Conservation (phyloP, 1,139 yeast genomes). For the Wickerhamomyces sp. region DNA sequence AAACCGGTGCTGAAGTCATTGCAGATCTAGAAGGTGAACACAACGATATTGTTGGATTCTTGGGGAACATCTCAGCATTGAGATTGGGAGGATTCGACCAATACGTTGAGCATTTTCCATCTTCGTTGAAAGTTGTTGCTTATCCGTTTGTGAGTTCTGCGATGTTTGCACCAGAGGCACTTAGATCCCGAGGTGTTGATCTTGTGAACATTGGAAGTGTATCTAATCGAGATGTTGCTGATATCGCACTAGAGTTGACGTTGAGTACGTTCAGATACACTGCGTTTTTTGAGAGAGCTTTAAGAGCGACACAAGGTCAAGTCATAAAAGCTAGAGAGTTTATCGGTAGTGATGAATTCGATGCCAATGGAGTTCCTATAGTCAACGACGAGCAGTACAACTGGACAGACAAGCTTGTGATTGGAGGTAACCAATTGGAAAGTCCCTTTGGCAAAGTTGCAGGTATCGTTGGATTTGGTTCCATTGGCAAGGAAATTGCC, state of each 20-base stretch:
- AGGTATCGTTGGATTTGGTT: constrained; percentile 74
- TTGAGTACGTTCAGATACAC: constrained; percentile 61
- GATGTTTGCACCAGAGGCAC: constrained; percentile 42
- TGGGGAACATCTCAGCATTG: constrained; percentile 60
- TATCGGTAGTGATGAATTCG: constrained; percentile 25
- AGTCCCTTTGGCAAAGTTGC: constrained; percentile 58
- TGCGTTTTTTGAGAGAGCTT: constrained; percentile 40
- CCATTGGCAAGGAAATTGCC: constrained; percentile 66
- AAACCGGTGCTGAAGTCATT: constrained; percentile 17
- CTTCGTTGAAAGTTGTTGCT: constrained; percentile 47
- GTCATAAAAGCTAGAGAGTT: constrained; percentile 28
- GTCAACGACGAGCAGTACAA: too few species aligned
- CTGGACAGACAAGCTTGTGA: too few species aligned
- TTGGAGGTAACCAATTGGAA: too few species aligned
- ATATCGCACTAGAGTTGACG: constrained; percentile 57
- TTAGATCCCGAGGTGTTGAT: constrained; percentile 21
- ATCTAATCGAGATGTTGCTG: constrained; percentile 38
- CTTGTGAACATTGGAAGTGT: constrained; percentile 18
- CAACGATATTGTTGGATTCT: constrained; percentile 46
- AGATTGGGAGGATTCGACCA: constrained; percentile 44
- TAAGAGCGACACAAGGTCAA: constrained; percentile 28
- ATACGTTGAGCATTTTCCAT: constrained; percentile 48
- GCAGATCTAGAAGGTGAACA: constrained; percentile 18
- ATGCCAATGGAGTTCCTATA: constrained; percentile 34
- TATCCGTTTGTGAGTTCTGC: constrained; percentile 72